A percentile compares a stretch with the other conserved stretches of the same genome.
phyloP scores from a whole-genome alignment of 1,284 basidiomycete species.

The Fereydounia khargensis region DNA sequence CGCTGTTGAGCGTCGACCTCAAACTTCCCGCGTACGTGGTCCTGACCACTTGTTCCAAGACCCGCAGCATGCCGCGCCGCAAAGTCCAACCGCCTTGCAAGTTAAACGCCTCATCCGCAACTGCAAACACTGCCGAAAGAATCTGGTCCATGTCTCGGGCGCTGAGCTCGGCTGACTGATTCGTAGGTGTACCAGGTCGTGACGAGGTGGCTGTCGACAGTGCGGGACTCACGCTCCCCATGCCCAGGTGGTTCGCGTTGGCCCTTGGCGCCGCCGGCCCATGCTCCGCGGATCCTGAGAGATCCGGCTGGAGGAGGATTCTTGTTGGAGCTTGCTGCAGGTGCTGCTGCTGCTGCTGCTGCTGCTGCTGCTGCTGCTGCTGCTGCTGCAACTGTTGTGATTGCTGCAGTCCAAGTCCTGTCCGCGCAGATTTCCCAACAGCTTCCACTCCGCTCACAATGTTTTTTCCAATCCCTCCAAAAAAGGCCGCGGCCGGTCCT shows the following conservation, averaged over 20 bases:
- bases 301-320: too few relatives aligned
- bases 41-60: slow-evolving; percentile 54
- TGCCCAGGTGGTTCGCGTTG: too few relatives aligned
- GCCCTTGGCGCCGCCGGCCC: too few relatives aligned
- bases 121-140: slow-evolving; percentile 54
- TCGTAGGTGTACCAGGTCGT: slow-evolving; percentile 17
- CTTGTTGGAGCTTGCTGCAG: too few relatives aligned
- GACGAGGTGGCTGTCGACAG: slow-evolving; percentile 15
- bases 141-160: slow-evolving; percentile 50
- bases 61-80: slow-evolving; percentile 53
- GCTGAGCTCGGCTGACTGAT: slow-evolving; percentile 13
- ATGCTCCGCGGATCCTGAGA: too few relatives aligned
- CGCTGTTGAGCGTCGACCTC: slow-evolving; percentile 42
- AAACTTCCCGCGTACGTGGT: slow-evolving; percentile 51
- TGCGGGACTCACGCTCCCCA: neutral
- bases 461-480: slow-evolving; percentile 38
- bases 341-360: too few relatives aligned
- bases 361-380: too few relatives aligned
- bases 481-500: slow-evolving; percentile 14
- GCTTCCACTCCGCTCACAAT: slow-evolving; percentile 42
- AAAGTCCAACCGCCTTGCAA: slow-evolving; percentile 56
- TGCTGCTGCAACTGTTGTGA: neutral
- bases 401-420: slow-evolving; percentile 15
- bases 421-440: slow-evolving; percentile 43
- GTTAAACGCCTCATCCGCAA: slow-evolving; percentile 56